These are phyloP conservation scores for Chytridium lagenaria DNA, from an alignment of 371 early-diverging fungal genomes.

Conservation along the genomic window DNA sequence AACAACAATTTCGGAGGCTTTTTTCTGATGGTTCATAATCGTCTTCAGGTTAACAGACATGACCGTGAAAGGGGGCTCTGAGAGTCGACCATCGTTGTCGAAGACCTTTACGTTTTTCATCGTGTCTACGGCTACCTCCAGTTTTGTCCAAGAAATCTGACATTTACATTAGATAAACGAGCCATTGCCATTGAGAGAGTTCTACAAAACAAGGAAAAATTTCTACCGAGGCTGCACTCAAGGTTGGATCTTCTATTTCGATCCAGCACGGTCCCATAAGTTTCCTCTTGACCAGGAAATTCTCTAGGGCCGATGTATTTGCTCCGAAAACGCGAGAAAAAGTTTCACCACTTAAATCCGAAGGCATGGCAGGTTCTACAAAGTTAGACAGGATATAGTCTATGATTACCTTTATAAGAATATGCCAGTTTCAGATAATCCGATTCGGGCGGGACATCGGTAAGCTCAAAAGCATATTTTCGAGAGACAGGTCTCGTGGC, in stretches of 20 bases:
- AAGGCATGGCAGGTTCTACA: slow-evolving; percentile 75
- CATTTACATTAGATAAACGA: neutral
- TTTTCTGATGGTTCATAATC: slow-evolving; percentile 77
- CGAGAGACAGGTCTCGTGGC: slow-evolving; percentile 65
- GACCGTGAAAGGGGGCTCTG: slow-evolving; percentile 75
- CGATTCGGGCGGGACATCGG: slow-evolving; percentile 79
- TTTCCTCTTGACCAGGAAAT: slow-evolving; percentile 88
- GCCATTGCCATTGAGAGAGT: too few relatives aligned
- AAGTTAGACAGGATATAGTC: too few relatives aligned
- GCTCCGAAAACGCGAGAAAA: slow-evolving; percentile 91
- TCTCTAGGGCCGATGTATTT: slow-evolving; percentile 88
- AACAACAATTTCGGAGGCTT: slow-evolving; percentile 87
- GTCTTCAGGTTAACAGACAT: slow-evolving; percentile 86
- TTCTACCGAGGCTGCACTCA: slow-evolving; percentile 40
- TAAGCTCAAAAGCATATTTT: slow-evolving; percentile 92
- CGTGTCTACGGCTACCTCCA: slow-evolving; percentile 70
- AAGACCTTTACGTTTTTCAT: slow-evolving; percentile 72
- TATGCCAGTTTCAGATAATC: slow-evolving; percentile 90
- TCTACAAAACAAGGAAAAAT: neutral
- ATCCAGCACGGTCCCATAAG: slow-evolving; percentile 99
- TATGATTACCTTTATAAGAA: slow-evolving; percentile 71
- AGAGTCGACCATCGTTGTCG: slow-evolving; percentile 51
- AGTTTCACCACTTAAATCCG: slow-evolving; percentile 73
- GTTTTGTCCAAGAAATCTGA: slow-evolving; percentile 86
- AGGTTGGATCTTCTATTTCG: slow-evolving; percentile 59